Percentiles rank a stretch among this genome's conserved stretches.
Evolutionary conservation across 768 basidiomycete genomes (phyloP).

Genomic region (Podaxis pistillaris): DNA sequence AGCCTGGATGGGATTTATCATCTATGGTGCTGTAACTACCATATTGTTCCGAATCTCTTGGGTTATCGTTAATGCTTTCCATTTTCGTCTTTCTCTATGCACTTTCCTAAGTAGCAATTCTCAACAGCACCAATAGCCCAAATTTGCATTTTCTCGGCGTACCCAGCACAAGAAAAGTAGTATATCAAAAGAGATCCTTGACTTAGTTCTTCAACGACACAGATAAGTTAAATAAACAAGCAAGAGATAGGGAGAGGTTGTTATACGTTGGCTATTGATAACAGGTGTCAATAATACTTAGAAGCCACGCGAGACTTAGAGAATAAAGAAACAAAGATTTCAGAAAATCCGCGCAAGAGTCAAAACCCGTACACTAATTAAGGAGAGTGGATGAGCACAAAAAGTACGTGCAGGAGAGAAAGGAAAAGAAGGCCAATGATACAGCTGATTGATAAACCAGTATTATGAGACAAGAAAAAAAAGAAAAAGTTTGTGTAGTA

Average conservation of each 20-base stretch:
- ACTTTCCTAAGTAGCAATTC: neutral
- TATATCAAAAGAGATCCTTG: conserved; percentile 16
- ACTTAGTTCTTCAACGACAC: conserved; percentile 14
- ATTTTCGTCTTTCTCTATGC: neutral
- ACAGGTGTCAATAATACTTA: conserved; percentile 12
- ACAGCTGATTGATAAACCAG: conserved; percentile 19
- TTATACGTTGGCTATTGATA: conserved; percentile 15
- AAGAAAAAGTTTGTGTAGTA: conserved; percentile 13
- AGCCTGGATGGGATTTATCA: neutral
- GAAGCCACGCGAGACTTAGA: neutral
- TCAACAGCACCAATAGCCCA: conserved; percentile 5
- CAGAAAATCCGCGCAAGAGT: conserved; percentile 6
- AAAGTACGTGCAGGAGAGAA: neutral
- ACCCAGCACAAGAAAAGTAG: conserved; percentile 13
- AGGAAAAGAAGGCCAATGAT: conserved; percentile 22
- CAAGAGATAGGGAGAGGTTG: neutral
- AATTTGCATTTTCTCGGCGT: conserved; percentile 10
- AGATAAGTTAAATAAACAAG: conserved; percentile 27
- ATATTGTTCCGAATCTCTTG: neutral
- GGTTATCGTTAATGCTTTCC: conserved; percentile 11
- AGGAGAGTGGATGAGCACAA: conserved; percentile 6
- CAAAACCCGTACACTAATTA: conserved; percentile 7
- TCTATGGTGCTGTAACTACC: neutral
- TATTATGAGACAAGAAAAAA: conserved; percentile 13
- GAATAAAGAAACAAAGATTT: neutral